These are phyloP conservation scores for Aspergillus jensenii DNA, from an alignment of 2,329 filamentous ascomycete species.

Conservation along the genomic window DNA sequence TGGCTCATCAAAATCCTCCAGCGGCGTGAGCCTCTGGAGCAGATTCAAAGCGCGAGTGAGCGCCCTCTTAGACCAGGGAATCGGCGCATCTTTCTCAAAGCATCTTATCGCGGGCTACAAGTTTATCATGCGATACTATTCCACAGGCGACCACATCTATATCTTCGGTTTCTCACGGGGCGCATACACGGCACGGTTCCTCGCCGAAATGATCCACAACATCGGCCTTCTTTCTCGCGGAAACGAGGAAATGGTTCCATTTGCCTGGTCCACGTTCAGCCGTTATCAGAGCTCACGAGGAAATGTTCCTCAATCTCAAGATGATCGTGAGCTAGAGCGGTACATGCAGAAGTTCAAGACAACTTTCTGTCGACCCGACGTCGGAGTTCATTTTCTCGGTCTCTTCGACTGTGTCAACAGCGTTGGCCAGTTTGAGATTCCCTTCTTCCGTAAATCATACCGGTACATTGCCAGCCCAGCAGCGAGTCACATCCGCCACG, in stretches of 20 bases:
- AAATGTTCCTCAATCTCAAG: constrained; percentile 17
- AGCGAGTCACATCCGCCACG: constrained; percentile 51
- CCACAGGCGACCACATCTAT: constrained; percentile 12
- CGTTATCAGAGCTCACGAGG: constrained; percentile 35
- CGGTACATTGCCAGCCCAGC: constrained; percentile 42
- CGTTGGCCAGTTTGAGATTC: constrained; percentile 31
- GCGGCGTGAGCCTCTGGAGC: constrained; percentile 2
- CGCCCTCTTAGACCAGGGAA: constrained; percentile 5
- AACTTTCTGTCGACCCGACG: constrained; percentile 50
- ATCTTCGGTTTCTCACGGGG: constrained; percentile 16
- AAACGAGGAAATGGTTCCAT: constrained; percentile 56
- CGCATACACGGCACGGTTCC: constrained; percentile 13
- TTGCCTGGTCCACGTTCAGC: constrained; percentile 42
- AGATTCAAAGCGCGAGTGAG: constrained; percentile 3
- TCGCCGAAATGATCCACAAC: constrained; percentile 14
- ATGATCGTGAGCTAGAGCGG: constrained; percentile 18
- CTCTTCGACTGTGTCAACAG: constrained; percentile 58
- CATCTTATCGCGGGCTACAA: constrained; percentile 6
- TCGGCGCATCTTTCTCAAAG: constrained; percentile 8
- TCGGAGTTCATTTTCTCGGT: constrained; percentile 55
- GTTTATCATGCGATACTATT: constrained; percentile 12
- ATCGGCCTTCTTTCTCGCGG: constrained; percentile 48
- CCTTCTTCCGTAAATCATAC: constrained; percentile 31
- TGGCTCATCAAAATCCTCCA: not conserved
- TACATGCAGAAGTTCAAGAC: constrained; percentile 47